Conservation (phyloP, 1,284 basidiomycete species). For the Hymenochaete sp. region DNA sequence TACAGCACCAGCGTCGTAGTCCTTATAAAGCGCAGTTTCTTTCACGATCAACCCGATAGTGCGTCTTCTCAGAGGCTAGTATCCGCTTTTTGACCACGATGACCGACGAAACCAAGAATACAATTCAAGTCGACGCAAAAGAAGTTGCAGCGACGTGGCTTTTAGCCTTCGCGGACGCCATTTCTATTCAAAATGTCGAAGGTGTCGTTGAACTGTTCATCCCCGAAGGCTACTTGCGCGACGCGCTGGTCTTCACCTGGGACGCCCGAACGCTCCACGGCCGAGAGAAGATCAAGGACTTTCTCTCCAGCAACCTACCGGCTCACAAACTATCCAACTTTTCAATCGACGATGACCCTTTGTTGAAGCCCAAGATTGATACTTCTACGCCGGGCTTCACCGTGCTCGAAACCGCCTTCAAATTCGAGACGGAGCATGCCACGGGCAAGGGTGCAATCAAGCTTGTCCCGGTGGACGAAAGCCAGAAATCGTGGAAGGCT, state of each 20-base stretch:
- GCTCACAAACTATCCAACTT: background rate
- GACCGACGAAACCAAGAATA: too few species aligned
- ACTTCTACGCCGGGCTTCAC: conserved; percentile 4
- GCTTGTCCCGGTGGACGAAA: conserved; percentile 5
- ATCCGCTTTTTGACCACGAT: too few species aligned
- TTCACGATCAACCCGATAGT: too few species aligned
- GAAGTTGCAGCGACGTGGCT: conserved; percentile 4
- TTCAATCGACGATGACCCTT: background rate
- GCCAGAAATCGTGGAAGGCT: conserved; percentile 23
- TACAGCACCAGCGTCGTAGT: too few species aligned
- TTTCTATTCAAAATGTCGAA: background rate
- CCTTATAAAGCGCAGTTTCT: too few species aligned
- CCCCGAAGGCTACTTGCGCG: conserved; percentile 3
- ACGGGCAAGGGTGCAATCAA: background rate
- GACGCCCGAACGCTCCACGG: conserved; percentile 3
- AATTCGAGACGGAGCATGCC: conserved; percentile 9
- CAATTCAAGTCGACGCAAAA: background rate
- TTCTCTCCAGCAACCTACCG: background rate
- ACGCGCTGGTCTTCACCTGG: conserved; percentile 9
- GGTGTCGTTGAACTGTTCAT: background rate
- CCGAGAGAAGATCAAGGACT: background rate
- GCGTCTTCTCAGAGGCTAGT: too few species aligned
- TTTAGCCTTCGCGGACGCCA: background rate
- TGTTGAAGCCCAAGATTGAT: conserved; percentile 11
- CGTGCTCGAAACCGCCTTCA: conserved; percentile 5